Evolutionary conservation across 129 eudicot species (phyloP), one percentile per base, ranked within the genome.

Genomic region (Erigeron canadensis): DNA sequence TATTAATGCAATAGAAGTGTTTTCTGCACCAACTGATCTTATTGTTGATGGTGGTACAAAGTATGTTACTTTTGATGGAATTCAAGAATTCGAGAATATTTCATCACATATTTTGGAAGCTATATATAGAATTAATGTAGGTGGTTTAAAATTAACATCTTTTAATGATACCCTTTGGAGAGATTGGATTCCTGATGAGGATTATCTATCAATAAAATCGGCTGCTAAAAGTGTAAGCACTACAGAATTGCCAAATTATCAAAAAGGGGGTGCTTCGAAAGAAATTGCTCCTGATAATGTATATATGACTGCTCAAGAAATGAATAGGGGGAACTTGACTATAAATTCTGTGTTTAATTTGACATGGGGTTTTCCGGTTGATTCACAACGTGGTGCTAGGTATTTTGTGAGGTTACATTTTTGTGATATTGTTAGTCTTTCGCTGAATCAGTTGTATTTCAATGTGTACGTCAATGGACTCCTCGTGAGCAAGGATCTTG

Each of bases 91-190:
- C 62, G 68, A 79, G 63, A 84, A 85, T 53, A 59, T 93, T 21
- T 47, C 90, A 6, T 80, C 77, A 9, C 84, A 84, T 51, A 75
- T 81, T 65, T 77, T 89, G 11, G 90, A 89, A 78, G 87, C 90
- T 84, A 84, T 89, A 82, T 88, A 89, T 79, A 85, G 98, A 81
- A 83, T 94, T 56, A 94, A 94, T 77, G 97, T 94, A 38, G 98
- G 98, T 18, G 98, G 98, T 8, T 38, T 72, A 4, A 80, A 75
- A 7, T 22, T 89, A 46, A 94, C 97, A 50, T 87, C 95, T 69
- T 89, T 85, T 63, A 94, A 94, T 78, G 98, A 94, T 56, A 87
- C 98, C 51, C 90, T 94, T 67, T 94, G 97, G 98, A 82, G 98
- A 74, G 90, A 69, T 76, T 94, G 98, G 98, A 63, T 86, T 21